Evolutionary conservation across 352 stramenopile species (phyloP), one percentile per base, ranked within the genome.

Genomic region (Phytophthora agathidicida): DNA sequence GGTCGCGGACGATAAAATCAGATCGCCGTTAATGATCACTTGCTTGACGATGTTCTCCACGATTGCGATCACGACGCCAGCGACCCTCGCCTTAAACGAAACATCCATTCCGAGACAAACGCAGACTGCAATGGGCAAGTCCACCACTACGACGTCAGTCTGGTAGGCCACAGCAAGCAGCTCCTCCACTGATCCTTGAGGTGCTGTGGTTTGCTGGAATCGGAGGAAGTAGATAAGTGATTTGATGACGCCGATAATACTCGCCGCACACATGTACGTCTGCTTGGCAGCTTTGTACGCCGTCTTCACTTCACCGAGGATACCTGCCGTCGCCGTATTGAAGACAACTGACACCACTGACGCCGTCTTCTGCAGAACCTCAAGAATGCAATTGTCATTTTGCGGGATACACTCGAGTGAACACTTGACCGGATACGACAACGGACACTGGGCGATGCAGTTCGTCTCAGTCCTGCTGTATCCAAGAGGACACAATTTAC

Each of bases 391-490:
- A 14, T 56, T 27, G 17, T 57, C 54, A 5, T 63, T 63, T 22
- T 63, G 47, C 72, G 75, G 78, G 19, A 88, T 66, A 20, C 54
- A 63, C 27, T 63, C 54, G 0, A 35, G 13, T 9, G 23, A 27
- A 9, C 54, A 63, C 16, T 43, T 23, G 3, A 90, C 80, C 0
- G 80, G 80, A 57, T 88, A 90, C 33, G 87, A 65, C 22, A 88
- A 23, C 1, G 80, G 80, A 31, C 80, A 90, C 47, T 87, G 64
- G 0, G 72, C 73, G 70, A 77, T 83, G 57, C 80, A 89, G 7
- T 73, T 77, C 7, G 49, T 66, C 37, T 85, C 46, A 8, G 74
- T 75, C 45, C 81, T 72, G 27, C 62, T 79, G 43, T 74, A 60
- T 36, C 36, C 44, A 0, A 64, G 13, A 11, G 55, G 55, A 19